Evolutionary conservation across 1,284 basidiomycete species (phyloP), one percentile per base, ranked within the genome.

Genomic region (Pulveroboletus sp.): DNA sequence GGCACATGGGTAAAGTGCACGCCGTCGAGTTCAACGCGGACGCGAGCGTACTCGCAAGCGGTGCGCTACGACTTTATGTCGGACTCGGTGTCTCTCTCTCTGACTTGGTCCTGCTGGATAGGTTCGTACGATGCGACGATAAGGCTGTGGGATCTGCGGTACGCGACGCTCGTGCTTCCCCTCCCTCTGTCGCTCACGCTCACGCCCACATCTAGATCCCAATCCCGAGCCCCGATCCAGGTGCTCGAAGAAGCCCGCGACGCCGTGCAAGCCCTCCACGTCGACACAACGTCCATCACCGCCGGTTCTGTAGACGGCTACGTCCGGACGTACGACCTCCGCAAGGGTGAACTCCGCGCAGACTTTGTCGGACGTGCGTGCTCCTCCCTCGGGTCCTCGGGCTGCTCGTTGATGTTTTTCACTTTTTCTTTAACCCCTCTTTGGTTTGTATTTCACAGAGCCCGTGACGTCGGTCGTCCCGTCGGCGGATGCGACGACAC

Each of bases 221-320:
- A 90, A 65, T 81, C 84, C 31, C 86, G 94, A 31, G 80, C 87
- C 48, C 86, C 96, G 1, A 92, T 99, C n/a, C 95, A 98, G 75
- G 81, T 88, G 17, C 79, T 98, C 5, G 89, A 95, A 54, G 95
- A 98, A 62, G 91, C 96, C 0, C 86, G 85, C 22, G 96, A 98
- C 66, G 88, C 92, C 1, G 87, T 99, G 48, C 94, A 95, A 62
- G 83, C 89, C 11, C 73, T 99, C 58, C 73, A 87, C 76, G 74
- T 91, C 62, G 78, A 81, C 26, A 68, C 81, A 38, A 82, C 84
- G 18, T 83, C 81, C 55, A 83, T 98, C 62, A 79, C 89, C 43
- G 82, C 93, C 0, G 93, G 92, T 2, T 94, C 91, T 1, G 88
- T 96, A 3, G 97, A 99, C 64, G 96, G 97, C 2, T 81, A 89